phyloP scores from a whole-genome alignment of 108 stramenopile species.

The Discostella pseudostelligera region DNA sequence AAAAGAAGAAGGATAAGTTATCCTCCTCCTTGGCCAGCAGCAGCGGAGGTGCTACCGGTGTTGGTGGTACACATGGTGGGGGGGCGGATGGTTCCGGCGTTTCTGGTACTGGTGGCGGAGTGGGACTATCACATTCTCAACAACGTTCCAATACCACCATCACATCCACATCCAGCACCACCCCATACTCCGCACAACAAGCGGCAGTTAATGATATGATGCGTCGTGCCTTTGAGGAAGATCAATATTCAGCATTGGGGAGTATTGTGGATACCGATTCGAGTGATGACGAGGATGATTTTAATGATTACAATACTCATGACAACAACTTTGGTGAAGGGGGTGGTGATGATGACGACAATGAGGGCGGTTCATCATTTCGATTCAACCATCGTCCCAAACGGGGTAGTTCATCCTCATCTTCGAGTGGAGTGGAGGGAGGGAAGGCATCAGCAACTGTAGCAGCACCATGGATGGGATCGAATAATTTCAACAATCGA shows the following conservation, averaged over 20 bases:
- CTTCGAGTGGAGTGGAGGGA: neutral
- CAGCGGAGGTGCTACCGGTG: neutral
- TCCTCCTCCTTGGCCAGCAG: neutral
- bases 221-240: constrained; percentile 83
- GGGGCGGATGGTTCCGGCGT: no score
- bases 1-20: constrained; percentile 20
- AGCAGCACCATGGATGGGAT: neutral
- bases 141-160: neutral
- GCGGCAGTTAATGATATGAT: constrained; percentile 81
- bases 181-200: constrained; percentile 60
- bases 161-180: constrained; percentile 1
- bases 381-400: constrained; percentile 5
- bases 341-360: neutral
- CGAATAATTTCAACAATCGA: neutral
- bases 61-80: no score
- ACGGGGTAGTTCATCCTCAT: neutral
- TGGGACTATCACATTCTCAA: neutral
- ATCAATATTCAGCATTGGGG: constrained; percentile 78
- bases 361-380: neutral
- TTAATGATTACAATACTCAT: neutral
- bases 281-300: constrained; percentile 30
- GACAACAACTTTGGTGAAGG: neutral
- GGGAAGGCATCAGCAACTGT: no score
- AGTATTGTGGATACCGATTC: constrained; percentile 59
- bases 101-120: no score